Evolutionary conservation across 257 asterid species (phyloP), one percentile per base, ranked within the genome.

Genomic region (Przewalskia tangutica): DNA sequence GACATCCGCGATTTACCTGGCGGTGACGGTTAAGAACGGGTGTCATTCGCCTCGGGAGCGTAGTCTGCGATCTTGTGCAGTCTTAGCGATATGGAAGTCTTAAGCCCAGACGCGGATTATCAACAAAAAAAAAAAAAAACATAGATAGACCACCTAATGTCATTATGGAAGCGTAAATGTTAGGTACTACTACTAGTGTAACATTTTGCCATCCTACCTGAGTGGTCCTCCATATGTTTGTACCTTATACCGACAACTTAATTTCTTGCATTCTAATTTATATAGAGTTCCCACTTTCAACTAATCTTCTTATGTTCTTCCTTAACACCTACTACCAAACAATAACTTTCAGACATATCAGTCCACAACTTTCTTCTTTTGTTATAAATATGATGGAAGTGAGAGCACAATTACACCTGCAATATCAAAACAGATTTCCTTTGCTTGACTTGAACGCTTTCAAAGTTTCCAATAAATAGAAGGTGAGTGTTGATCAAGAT

Each of bases 401-500:
- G 46, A 20, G 60, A 77, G 58, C 46, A 46, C 20, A 44, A 38
- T 48, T 4, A 64, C 65, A 81, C 64, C 46, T 13, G 59, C 59
- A 40, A 38, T 63, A 48, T 77, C 51, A 81, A 71, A 67, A 73
- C 40, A 8, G 23, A 13, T 40, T 23, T 12, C 62, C 60, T n/a
- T 67, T 79, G 16, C 82, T 38, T 79, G 58, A 42, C 27, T 58
- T 44, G 42, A 66, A 51, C 42, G 11, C n/a, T 34, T 44, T 12
- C 62, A 32, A 38, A 63, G 32, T 27, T 54, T 16, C 77, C 53
- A 64, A 27, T 79, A 55, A 23, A 42, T 50, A 82, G 84, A 88
- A 87, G 97, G 89, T 87, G 92, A 87, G 94, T 84, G 94, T 54
- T 80, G 95, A 91, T 84, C 98, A 86, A 77, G 98, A 93, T 95